Evolutionary conservation across 352 stramenopile species (phyloP).

Genomic region (Phytophthora sojae): DNA sequence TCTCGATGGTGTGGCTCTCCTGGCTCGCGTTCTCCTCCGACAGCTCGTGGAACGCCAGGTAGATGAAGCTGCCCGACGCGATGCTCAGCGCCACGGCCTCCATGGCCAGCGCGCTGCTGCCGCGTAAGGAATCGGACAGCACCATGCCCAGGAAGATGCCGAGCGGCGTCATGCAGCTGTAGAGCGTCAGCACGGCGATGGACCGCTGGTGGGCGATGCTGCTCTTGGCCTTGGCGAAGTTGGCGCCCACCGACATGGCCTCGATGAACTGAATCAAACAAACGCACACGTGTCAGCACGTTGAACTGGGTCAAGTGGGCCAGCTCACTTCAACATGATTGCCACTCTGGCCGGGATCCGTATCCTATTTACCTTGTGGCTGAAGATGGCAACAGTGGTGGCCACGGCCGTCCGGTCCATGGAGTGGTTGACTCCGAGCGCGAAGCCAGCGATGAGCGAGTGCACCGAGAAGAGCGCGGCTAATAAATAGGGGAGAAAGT

Average conservation of each 20-base stretch:
- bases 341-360: background rate
- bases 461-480: conserved; percentile 73
- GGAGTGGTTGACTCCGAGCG: conserved; percentile 61
- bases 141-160: conserved; percentile 71
- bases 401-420: conserved; percentile 62
- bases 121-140: conserved; percentile 52
- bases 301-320: background rate
- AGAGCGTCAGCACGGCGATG: conserved; percentile 57
- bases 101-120: conserved; percentile 45
- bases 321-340: conserved; percentile 1
- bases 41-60: conserved; percentile 73
- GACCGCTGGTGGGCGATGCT: conserved; percentile 52
- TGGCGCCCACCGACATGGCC: conserved; percentile 55
- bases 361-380: conserved; percentile 63
- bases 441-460: conserved; percentile 72
- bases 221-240: conserved; percentile 66
- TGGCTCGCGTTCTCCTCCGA: conserved; percentile 59
- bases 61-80: conserved; percentile 73
- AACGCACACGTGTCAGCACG: background rate
- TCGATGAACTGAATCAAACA: conserved; percentile 25
- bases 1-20: conserved; percentile 49
- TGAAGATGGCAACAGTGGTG: conserved; percentile 72
- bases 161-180: conserved; percentile 75
- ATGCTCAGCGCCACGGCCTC: conserved; percentile 60
- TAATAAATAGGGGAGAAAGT: conserved; percentile 66